phyloP scores from a whole-genome alignment of 768 basidiomycete genomes.

The Steccherinum ochraceum region DNA sequence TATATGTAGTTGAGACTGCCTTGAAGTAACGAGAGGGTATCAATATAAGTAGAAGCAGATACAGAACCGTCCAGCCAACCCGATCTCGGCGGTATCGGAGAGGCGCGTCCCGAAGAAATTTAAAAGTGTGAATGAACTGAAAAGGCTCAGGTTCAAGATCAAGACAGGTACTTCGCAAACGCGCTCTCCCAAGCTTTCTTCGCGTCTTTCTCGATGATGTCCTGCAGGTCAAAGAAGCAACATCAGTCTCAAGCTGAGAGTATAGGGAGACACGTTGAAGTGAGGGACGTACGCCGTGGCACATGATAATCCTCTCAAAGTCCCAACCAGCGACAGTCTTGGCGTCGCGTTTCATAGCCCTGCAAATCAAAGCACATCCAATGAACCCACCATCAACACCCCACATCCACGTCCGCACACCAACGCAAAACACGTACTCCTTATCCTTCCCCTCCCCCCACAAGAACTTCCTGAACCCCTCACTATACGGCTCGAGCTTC shows the following conservation, averaged over 20 bases:
- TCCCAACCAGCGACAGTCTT: slow-evolving; percentile 61
- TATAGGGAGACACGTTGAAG: not conserved
- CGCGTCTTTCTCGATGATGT: slow-evolving; percentile 3
- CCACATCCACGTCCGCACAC: too few relatives aligned
- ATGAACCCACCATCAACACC: too few relatives aligned
- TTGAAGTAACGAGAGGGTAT: too few relatives aligned
- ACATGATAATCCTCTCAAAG: slow-evolving; percentile 62
- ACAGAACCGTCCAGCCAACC: too few relatives aligned
- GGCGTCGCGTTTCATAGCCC: slow-evolving; percentile 50
- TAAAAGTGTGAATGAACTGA: too few relatives aligned
- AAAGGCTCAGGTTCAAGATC: too few relatives aligned
- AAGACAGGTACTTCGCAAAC: not conserved
- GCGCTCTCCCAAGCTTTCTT: slow-evolving; percentile 2
- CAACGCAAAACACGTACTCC: slow-evolving; percentile 1
- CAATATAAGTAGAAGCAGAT: too few relatives aligned
- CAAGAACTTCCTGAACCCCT: slow-evolving; percentile 10
- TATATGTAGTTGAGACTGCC: too few relatives aligned
- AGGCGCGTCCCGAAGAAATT: too few relatives aligned
- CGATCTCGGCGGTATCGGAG: too few relatives aligned
- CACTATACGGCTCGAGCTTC: slow-evolving; percentile 3
- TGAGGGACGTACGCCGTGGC: slow-evolving; percentile 39
- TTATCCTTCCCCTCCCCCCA: slow-evolving; percentile 15
- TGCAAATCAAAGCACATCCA: too few relatives aligned
- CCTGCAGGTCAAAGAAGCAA: not conserved
- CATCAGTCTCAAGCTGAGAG: too few relatives aligned